A percentile compares a stretch with the other conserved stretches of the same genome.
These are phyloP conservation scores for Candida awuae DNA, from an alignment of 805 yeast genomes.

Conservation along the genomic window DNA sequence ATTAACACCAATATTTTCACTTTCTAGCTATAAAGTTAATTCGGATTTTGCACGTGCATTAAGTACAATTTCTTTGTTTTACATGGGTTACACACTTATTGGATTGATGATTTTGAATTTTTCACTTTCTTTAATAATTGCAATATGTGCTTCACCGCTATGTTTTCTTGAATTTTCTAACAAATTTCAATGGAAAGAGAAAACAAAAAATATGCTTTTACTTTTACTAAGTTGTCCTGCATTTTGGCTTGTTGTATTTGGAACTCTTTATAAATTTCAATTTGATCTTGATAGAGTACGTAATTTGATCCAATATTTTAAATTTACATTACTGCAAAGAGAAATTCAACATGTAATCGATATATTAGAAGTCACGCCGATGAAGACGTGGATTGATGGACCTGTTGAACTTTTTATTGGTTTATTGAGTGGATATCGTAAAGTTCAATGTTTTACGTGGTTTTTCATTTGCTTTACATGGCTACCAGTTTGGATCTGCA, in stretches of 20 bases:
- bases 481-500: conserved; percentile 70
- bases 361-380: conserved; percentile 10
- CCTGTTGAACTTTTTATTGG: conserved; percentile 39
- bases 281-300: conserved; percentile 25
- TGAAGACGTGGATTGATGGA: conserved; percentile 21
- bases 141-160: conserved; percentile 68
- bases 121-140: conserved; percentile 66
- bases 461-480: conserved; percentile 63
- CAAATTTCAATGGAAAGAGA: neutral
- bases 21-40: conserved; percentile 4
- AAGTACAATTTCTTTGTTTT: conserved; percentile 35
- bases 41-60: conserved; percentile 21
- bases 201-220: conserved; percentile 18
- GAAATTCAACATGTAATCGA: conserved; percentile 16
- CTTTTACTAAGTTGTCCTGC: conserved; percentile 28
- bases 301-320: conserved; percentile 26
- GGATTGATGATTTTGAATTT: conserved; percentile 78
- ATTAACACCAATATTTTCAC: conserved; percentile 3
- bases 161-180: conserved; percentile 44
- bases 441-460: conserved; percentile 83
- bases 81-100: conserved; percentile 59
- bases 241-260: conserved; percentile 22
- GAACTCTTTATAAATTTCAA: conserved; percentile 17
- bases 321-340: conserved; percentile 11
- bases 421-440: conserved; percentile 55